Conservation (phyloP, 352 stramenopile species). For the Pythium aquatile region DNA sequence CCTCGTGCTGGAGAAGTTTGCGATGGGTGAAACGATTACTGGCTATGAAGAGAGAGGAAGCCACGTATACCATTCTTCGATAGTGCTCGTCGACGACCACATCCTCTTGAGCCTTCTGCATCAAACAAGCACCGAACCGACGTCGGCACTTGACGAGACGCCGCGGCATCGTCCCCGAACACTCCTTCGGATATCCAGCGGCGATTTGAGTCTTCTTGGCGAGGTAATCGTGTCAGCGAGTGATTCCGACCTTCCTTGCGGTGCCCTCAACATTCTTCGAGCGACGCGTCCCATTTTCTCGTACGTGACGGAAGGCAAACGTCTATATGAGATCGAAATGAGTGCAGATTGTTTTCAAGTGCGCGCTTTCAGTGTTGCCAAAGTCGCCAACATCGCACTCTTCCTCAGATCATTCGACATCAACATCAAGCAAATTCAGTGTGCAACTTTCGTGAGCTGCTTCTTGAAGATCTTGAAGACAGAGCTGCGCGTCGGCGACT, state of each 20-base stretch:
- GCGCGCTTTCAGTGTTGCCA: conserved; percentile 34
- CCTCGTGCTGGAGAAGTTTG: conserved; percentile 29
- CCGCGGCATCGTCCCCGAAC: conserved; percentile 20
- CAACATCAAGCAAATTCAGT: conserved; percentile 38
- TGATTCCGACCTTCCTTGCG: conserved; percentile 1
- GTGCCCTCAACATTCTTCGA: conserved; percentile 4
- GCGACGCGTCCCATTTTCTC: conserved; percentile 28
- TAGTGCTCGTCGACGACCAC: conserved; percentile 40
- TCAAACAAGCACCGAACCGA: conserved; percentile 18
- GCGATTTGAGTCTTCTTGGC: conserved; percentile 11
- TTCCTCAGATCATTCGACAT: conserved; percentile 33
- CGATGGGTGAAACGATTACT: conserved; percentile 23
- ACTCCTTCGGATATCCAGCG: conserved; percentile 31
- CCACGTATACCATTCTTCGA: conserved; percentile 44
- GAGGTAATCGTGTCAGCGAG: conserved; percentile 17
- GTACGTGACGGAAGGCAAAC: conserved; percentile 51
- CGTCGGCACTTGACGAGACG: conserved; percentile 9
- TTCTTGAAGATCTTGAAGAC: conserved; percentile 37
- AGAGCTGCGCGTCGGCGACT: conserved; percentile 28
- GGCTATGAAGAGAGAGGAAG: conserved; percentile 33
- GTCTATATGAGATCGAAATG: conserved; percentile 56
- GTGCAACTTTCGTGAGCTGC: conserved; percentile 34
- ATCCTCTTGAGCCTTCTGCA: conserved; percentile 52
- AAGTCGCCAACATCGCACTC: background rate
- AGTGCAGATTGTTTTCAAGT: conserved; percentile 36